Evolutionary conservation across 306 rosid species (phyloP), one percentile per base, ranked within the genome.

Genomic region (Mucuna pruriens): DNA sequence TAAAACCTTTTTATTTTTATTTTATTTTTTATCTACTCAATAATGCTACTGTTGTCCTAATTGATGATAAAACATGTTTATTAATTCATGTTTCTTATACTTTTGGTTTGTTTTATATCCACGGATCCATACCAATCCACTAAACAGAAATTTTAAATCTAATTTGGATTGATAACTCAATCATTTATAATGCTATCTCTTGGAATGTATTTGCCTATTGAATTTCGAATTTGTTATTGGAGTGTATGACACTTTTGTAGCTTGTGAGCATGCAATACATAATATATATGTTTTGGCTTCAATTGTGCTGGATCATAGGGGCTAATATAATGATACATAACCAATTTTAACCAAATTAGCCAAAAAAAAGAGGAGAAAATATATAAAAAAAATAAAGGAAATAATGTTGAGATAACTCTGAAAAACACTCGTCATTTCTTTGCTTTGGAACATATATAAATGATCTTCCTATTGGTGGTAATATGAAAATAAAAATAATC

Each of bases 41-140:
- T 80, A 65, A 78, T 84, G 84, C 62, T 51, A 34, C 75, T 82
- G 52, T 82, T 82, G 77, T 83, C 72, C 75, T 71, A 76, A 76
- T 64, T 22, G 70, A 60, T 82, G 73, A 71, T 77, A 38, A 80
- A 62, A 36, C 22, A 23, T 33, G 9, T 48, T 65, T 44, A 80
- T 38, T 62, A 60, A 76, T 38, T 61, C 40, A 15, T 64, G 49
- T 73, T 75, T 84, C 72, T 77, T 79, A 39, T 33, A 57, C 60
- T 64, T 75, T 58, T 78, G 62, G 23, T 71, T 58, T 76, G 67
- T 2, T 11, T 85, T 52, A 58, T 34, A 81, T 79, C 78, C 77
- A 78, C 55, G 61, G 42, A 13, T 81, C 77, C 78, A 75, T 75
- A 51, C 64, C n/a, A 61, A 81, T 84, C 84, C 84, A 33, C 52